Evolutionary conservation across 1,284 basidiomycete species (phyloP).

Genomic region (Lentinula novae-zelandiae): DNA sequence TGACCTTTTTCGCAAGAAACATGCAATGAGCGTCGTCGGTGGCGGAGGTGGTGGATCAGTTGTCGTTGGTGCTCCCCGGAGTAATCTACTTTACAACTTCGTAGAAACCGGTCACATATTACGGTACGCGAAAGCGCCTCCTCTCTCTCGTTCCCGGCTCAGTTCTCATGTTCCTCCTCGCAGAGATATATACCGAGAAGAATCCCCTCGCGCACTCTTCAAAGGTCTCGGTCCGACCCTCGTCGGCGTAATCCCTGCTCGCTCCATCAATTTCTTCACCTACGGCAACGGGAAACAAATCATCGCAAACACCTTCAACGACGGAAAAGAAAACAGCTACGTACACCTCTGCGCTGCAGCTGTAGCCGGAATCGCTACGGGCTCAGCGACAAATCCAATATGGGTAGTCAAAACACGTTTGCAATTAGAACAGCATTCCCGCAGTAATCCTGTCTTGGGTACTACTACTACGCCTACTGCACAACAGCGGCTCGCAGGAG

Average conservation of each 20-base stretch:
- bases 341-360: slow-evolving; percentile 89
- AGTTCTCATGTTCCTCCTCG: not conserved
- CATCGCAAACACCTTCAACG: slow-evolving; percentile 81
- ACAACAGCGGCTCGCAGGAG: slow-evolving; percentile 36
- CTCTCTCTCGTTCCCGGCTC: not conserved
- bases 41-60: slow-evolving; percentile 41
- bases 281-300: slow-evolving; percentile 97
- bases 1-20: slow-evolving; percentile 74
- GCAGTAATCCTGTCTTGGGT: slow-evolving; percentile 19
- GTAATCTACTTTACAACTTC: slow-evolving; percentile 83
- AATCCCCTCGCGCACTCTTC: slow-evolving; percentile 89
- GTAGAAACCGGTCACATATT: slow-evolving; percentile 93
- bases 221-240: slow-evolving; percentile 94
- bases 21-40: slow-evolving; percentile 39
- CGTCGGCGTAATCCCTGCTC: slow-evolving; percentile 92
- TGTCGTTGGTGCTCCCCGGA: slow-evolving; percentile 36
- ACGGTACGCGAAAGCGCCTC: slow-evolving; percentile 46
- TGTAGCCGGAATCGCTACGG: slow-evolving; percentile 80
- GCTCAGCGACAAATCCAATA: slow-evolving; percentile 93
- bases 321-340: slow-evolving; percentile 78
- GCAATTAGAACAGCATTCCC: slow-evolving; percentile 55
- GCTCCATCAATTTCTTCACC: slow-evolving; percentile 97
- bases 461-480: not conserved
- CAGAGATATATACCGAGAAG: slow-evolving; percentile 88
- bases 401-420: slow-evolving; percentile 98